phyloP scores from a whole-genome alignment of 768 basidiomycete genomes.

The Naematelia encephala region DNA sequence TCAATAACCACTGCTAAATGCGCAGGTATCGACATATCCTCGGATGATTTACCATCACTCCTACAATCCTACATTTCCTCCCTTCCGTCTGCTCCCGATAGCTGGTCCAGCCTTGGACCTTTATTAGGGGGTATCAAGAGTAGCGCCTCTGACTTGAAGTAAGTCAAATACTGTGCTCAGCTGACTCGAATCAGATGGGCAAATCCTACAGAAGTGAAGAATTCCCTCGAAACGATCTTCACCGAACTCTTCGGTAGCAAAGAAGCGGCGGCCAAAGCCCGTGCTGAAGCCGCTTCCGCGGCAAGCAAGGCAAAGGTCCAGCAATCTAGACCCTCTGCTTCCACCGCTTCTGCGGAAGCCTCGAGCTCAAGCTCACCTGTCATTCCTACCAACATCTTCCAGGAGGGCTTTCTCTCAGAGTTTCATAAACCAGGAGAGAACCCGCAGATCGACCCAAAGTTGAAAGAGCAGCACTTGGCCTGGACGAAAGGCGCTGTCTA shows the following conservation, averaged over 20 bases:
- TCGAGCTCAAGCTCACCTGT: conserved; percentile 32
- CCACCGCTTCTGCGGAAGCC: conserved; percentile 49
- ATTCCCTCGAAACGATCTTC: conserved; percentile 45
- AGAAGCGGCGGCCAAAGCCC: conserved; percentile 35
- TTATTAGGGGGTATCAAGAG: conserved; percentile 43
- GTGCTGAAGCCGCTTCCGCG: conserved; percentile 28
- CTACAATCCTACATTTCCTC: conserved; percentile 60
- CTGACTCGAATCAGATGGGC: conserved; percentile 38
- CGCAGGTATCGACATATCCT: conserved; percentile 73
- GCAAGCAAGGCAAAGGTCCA: conserved; percentile 15
- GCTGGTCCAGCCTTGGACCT: conserved; percentile 73
- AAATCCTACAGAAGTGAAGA: conserved; percentile 44
- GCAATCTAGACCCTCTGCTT: conserved; percentile 7
- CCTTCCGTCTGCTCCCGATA: conserved; percentile 56
- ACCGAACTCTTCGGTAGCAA: conserved; percentile 45
- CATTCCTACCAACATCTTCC: conserved; percentile 66
- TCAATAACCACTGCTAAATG: not conserved
- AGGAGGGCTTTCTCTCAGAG: conserved; percentile 87
- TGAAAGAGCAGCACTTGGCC: conserved; percentile 76
- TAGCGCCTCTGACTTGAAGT: conserved; percentile 43
- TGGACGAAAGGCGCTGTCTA: conserved; percentile 77
- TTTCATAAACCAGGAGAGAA: conserved; percentile 94
- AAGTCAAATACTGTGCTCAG: conserved; percentile 6
- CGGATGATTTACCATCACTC: conserved; percentile 60
- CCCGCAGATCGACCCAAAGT: conserved; percentile 71